A percentile compares a stretch with the other conserved stretches of the same genome.
Conservation (phyloP, 495 filamentous ascomycete genomes). For the Talaromyces thailandensis region DNA sequence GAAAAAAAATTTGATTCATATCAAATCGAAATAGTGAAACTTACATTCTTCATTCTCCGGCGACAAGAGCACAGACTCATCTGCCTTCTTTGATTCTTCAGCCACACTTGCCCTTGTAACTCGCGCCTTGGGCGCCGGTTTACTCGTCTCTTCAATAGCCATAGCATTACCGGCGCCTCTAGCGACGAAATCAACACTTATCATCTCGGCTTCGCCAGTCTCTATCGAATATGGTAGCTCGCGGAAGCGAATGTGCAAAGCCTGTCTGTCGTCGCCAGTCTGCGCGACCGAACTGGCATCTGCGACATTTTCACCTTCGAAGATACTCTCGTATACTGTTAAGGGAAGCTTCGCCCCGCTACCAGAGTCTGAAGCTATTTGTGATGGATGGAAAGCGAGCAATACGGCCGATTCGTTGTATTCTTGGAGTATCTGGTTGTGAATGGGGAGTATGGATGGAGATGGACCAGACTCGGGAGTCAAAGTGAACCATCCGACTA, state of each 20-base stretch:
- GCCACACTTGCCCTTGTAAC: conserved; percentile 12
- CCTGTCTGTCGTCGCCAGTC: conserved; percentile 51
- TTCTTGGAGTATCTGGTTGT: conserved; percentile 60
- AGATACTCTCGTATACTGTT: conserved; percentile 80
- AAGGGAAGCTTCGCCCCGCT: conserved; percentile 76
- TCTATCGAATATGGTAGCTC: conserved; percentile 82
- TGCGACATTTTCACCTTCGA: conserved; percentile 49
- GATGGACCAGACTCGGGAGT: conserved; percentile 64
- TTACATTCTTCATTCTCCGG: conserved; percentile 70
- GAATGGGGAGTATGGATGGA: conserved; percentile 57
- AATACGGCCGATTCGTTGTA: conserved; percentile 84
- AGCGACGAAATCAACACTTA: conserved; percentile 85
- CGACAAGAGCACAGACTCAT: conserved; percentile 46
- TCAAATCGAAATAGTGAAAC: conserved; percentile 8
- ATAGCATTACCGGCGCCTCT: conserved; percentile 72
- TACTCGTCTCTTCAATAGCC: conserved; percentile 32
- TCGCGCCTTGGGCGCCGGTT: neutral
- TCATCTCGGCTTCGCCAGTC: conserved; percentile 96
- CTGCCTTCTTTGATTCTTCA: conserved; percentile 19
- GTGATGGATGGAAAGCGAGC: conserved; percentile 71
- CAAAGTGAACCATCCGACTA: conserved; percentile 94
- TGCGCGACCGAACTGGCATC: conserved; percentile 65
- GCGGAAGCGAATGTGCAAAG: conserved; percentile 60
- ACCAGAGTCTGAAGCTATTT: conserved; percentile 31
- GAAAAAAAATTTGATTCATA: too few species aligned